These are phyloP conservation scores for Ilex aquifolium DNA, from an alignment of 257 asterid species.

Conservation along the genomic window DNA sequence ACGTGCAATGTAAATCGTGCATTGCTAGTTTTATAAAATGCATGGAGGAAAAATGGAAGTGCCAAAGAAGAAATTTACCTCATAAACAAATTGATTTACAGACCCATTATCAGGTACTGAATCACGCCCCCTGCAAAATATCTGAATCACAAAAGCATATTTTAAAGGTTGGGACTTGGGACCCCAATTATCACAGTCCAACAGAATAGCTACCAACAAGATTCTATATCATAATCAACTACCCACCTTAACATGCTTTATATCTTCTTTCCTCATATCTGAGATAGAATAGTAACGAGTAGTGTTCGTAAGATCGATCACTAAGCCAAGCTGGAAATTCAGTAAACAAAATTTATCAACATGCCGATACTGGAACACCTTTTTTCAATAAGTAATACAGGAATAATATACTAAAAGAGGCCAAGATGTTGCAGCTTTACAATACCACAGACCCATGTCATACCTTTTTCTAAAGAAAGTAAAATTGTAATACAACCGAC, in stretches of 20 bases:
- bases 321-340: conserved; percentile 80
- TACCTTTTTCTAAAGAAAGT: too few species aligned
- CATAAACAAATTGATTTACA: conserved; percentile 78
- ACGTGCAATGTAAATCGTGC: too few species aligned
- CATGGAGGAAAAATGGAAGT: conserved; percentile 4
- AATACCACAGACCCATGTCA: too few species aligned
- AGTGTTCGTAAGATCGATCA: conserved; percentile 96
- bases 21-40: too few species aligned
- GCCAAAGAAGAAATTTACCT: conserved; percentile 41
- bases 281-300: conserved; percentile 62
- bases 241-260: conserved; percentile 89
- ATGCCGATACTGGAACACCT: too few species aligned
- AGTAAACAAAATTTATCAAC: conserved; percentile 13
- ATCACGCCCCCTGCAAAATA: conserved; percentile 97
- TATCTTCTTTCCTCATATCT: conserved; percentile 76
- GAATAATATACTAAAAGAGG: too few species aligned
- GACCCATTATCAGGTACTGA: conserved; percentile 90
- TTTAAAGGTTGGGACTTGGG: conserved; percentile 6
- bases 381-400: too few species aligned
- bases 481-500: too few species aligned
- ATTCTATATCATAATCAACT: neutral
- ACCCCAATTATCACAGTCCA: neutral
- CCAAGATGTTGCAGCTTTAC: too few species aligned
- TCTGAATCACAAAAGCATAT: conserved; percentile 36
- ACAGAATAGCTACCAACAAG: neutral